A percentile compares a stretch with the other conserved stretches of the same genome.
Evolutionary conservation across 805 yeast genomes (phyloP).

Genomic region (Ogataea neopini): DNA sequence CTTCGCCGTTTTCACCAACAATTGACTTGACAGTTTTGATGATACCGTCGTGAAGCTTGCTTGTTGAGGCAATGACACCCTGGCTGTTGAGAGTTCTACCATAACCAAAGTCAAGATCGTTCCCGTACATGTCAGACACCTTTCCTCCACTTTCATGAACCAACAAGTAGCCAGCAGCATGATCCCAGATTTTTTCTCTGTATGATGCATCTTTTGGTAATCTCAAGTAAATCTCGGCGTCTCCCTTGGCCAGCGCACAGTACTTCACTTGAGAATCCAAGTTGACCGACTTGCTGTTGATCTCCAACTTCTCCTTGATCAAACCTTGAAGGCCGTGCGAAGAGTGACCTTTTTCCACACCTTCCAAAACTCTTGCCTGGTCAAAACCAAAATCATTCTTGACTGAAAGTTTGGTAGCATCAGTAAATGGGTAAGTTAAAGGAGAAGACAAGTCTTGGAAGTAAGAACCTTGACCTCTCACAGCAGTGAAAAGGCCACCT

Average conservation of each 20-base stretch:
- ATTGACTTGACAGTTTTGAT: constrained; percentile 47
- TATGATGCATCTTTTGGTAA: constrained; percentile 76
- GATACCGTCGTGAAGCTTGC: constrained; percentile 48
- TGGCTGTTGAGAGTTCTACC: constrained; percentile 82
- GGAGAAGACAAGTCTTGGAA: constrained; percentile 44
- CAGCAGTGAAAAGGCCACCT: constrained; percentile 80
- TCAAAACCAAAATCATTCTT: constrained; percentile 45
- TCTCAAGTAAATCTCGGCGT: constrained; percentile 89
- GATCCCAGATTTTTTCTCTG: constrained; percentile 98
- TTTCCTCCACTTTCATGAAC: constrained; percentile 89
- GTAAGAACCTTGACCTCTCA: constrained; percentile 66
- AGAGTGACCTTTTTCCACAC: constrained; percentile 94
- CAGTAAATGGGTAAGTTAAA: constrained; percentile 40
- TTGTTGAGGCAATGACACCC: constrained; percentile 88
- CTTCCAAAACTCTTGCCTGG: constrained; percentile 76
- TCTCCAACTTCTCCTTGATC: constrained; percentile 65
- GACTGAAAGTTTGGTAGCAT: constrained; percentile 47
- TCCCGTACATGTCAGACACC: constrained; percentile 83
- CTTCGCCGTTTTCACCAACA: constrained; percentile 37
- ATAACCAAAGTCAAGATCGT: constrained; percentile 71
- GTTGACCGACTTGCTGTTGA: constrained; percentile 61
- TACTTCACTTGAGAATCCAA: constrained; percentile 97
- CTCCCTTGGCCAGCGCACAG: constrained; percentile 86
- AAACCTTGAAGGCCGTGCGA: constrained; percentile 81
- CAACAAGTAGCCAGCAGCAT: constrained; percentile 91